phyloP scores from a whole-genome alignment of 148 eudicot genomes.

The Rhododendron mucronatum region DNA sequence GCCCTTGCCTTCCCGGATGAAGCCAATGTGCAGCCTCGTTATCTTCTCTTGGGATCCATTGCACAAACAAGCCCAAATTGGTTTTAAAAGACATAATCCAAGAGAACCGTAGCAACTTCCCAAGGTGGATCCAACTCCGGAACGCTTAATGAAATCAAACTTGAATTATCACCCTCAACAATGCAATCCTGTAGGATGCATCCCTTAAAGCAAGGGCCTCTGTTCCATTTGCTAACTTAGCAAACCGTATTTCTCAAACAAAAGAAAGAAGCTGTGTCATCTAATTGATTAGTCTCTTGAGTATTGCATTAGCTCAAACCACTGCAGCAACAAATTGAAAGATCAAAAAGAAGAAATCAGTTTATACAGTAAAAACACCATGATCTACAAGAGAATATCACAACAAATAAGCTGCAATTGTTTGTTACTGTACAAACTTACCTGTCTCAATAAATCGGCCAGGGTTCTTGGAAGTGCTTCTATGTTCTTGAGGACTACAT shows the following conservation, averaged over 20 bases:
- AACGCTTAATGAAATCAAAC: background rate
- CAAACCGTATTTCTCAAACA: background rate
- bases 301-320: constrained; percentile 93
- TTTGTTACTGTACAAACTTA: constrained; percentile 17
- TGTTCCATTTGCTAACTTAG: background rate
- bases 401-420: background rate
- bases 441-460: constrained; percentile 94
- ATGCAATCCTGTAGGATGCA: background rate
- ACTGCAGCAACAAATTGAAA: constrained; percentile 48
- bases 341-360: background rate
- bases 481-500: constrained; percentile 69
- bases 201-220: background rate
- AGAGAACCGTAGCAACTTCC: background rate
- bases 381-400: background rate
- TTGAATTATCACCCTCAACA: background rate
- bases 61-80: background rate
- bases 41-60: background rate
- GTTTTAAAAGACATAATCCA: too few relatives aligned
- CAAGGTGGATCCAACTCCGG: background rate
- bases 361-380: background rate
- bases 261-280: background rate
- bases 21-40: background rate
- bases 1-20: background rate
- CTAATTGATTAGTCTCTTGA: constrained; percentile 39
- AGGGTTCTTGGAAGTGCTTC: constrained; percentile 93